Evolutionary conservation across 1,139 yeast species (phyloP).

Genomic region (Taphrina communis): DNA sequence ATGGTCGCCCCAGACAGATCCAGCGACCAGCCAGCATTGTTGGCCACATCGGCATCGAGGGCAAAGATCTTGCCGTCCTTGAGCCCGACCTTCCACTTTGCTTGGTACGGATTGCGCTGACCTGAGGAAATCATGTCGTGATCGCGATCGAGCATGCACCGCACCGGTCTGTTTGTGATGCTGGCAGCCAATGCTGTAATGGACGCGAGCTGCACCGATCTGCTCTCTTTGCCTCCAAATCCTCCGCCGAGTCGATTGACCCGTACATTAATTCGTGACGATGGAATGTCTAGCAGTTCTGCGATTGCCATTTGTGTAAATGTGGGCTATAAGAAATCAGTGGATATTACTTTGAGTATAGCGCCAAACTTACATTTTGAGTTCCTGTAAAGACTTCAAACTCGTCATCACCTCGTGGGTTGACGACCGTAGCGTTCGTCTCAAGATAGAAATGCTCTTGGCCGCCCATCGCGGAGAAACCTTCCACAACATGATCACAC

Average conservation of each 20-base stretch:
- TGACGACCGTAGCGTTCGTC: constrained; percentile 55
- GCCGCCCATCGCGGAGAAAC: constrained; percentile 55
- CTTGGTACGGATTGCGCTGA: constrained; percentile 57
- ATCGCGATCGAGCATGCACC: constrained; percentile 54
- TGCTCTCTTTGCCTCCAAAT: constrained; percentile 64
- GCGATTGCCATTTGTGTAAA: constrained; percentile 56
- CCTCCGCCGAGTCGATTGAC: constrained; percentile 67
- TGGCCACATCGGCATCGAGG: constrained; percentile 53
- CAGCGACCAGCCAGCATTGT: constrained; percentile 59
- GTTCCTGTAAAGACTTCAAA: constrained; percentile 55
- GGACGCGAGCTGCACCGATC: constrained; percentile 56
- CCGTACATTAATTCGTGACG: constrained; percentile 53
- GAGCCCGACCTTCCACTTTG: constrained; percentile 56
- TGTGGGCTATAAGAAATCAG: constrained; percentile 48
- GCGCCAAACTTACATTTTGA: constrained; percentile 49
- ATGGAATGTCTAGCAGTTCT: constrained; percentile 55
- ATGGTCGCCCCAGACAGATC: constrained; percentile 58
- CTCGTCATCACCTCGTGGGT: constrained; percentile 57
- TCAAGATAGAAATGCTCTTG: constrained; percentile 59
- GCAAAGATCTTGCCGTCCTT: constrained; percentile 55
- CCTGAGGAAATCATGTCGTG: constrained; percentile 58
- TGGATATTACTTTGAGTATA: too few relatives aligned
- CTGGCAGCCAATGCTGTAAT: constrained; percentile 64
- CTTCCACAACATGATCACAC: constrained; percentile 54
- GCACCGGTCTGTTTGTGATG: constrained; percentile 55